Evolutionary conservation across 441 rosid species (phyloP), one percentile per base, ranked within the genome.

Genomic region (Jatropha podagrica): DNA sequence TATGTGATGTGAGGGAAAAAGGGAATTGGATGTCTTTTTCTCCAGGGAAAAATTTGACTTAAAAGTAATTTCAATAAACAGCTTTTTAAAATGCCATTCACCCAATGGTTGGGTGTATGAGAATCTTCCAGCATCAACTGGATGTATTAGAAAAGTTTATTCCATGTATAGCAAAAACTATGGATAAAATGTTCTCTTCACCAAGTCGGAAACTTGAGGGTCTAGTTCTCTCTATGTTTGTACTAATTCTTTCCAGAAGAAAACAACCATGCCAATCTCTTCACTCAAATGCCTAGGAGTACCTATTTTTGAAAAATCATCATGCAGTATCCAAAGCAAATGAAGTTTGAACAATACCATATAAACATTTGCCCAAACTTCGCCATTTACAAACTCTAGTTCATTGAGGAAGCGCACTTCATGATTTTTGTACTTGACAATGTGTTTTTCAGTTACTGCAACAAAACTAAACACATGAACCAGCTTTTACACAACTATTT

Each of bases 311-410:
- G 8, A 23, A 23, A 71, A 60, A 52, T 14, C 65, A 40, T 44
- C 32, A 65, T 20, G 18, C 69, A 12, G 18, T 11, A 63, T n/a
- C 37, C 17, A 69, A 58, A 20, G 13, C 20, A 58, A 58, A 58
- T 17, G 48, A 26, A 68, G 20, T 84, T 52, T 48, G 76, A 60
- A 74, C 6, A 71, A 52, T 86, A 96, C 99, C 98, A 80, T 87
- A 91, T 90, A 96, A 70, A 96, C 84, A 70, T 96, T 96, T 5
- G 97, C 97, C 99, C 99, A 96, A 40, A 96, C 84, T 89, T 96
- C 97, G 10, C 92, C 89, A 81, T 96, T 81, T 68, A 96, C 74
- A 79, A 85, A 94, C 85, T 96, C 99, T 63, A 94, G 88, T 80
- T 94, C 99, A 80, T 96, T 94, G 65, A 96, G 91, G 85, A 80